Percentiles rank a stretch among this genome's conserved stretches.
Evolutionary conservation across 208 protist species (phyloP).

Genomic region (Acanthamoeba castellanii): DNA sequence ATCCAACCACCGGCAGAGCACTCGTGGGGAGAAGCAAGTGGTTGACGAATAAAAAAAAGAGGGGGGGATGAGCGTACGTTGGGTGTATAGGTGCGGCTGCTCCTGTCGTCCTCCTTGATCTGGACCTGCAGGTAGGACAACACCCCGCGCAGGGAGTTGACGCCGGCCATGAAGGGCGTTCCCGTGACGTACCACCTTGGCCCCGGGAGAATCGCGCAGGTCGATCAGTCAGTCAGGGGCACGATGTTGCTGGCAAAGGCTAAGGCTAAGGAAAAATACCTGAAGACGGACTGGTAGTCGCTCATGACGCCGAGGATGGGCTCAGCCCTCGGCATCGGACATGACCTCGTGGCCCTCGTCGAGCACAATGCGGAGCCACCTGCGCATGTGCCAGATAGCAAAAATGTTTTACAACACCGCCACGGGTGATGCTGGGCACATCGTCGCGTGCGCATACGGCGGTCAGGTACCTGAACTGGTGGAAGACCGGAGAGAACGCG

Average conservation of each 20-base stretch:
- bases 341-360: conserved; percentile 49
- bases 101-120: background rate
- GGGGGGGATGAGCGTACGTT: too few relatives aligned
- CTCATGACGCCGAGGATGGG: conserved; percentile 6
- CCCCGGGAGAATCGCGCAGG: background rate
- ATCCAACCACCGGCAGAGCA: too few relatives aligned
- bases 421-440: too few relatives aligned
- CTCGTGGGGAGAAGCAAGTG: too few relatives aligned
- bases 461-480: background rate
- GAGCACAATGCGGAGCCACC: conserved; percentile 2
- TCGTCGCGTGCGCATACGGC: background rate
- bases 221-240: background rate
- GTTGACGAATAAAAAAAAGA: too few relatives aligned
- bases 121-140: background rate
- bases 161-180: conserved; percentile 37
- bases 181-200: conserved; percentile 28
- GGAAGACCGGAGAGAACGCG: background rate
- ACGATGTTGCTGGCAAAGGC: background rate
- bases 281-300: background rate
- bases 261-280: background rate
- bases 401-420: too few relatives aligned
- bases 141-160: background rate
- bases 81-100: background rate
- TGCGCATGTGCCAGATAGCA: background rate
- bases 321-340: background rate